Percentiles rank a stretch among this genome's conserved stretches.
These are phyloP conservation scores for Fusarium solani-melongenae DNA, from an alignment of 2,329 filamentous ascomycete genomes.

Conservation along the genomic window DNA sequence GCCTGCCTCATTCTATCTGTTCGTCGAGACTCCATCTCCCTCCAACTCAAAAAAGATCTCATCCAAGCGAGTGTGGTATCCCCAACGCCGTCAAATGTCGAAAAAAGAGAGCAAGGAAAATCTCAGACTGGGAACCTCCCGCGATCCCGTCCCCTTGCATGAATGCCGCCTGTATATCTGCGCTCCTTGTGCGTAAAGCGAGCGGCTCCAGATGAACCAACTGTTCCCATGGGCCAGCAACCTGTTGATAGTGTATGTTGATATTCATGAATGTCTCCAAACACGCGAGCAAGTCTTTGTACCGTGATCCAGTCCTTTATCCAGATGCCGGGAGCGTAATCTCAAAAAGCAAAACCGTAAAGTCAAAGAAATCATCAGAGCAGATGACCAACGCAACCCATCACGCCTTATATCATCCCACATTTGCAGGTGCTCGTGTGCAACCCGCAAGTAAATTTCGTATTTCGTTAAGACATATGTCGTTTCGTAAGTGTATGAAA, in stretches of 20 bases:
- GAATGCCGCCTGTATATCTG: constrained; percentile 35
- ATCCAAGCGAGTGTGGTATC: constrained; percentile 44
- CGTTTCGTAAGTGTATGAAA: constrained; percentile 45
- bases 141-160: constrained; percentile 36
- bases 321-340: constrained; percentile 35
- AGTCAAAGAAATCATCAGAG: constrained; percentile 14
- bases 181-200: constrained; percentile 38
- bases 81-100: constrained; percentile 39
- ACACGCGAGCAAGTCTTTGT: constrained; percentile 37
- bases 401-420: constrained; percentile 43
- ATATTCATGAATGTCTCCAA: constrained; percentile 2
- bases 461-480: constrained; percentile 50
- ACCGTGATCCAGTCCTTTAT: constrained; percentile 26
- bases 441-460: constrained; percentile 41
- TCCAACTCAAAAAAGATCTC: neutral
- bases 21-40: constrained; percentile 16
- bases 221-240: constrained; percentile 21
- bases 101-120: constrained; percentile 10
- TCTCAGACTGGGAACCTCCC: constrained; percentile 19
- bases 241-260: constrained; percentile 6
- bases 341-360: constrained; percentile 14
- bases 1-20: constrained; percentile 37
- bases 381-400: constrained; percentile 28
- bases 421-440: constrained; percentile 38
- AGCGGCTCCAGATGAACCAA: constrained; percentile 25